Percentiles rank a stretch among this genome's conserved stretches.
Conservation (phyloP, 805 yeast species). For the Dipodascopsis uninucleata region DNA sequence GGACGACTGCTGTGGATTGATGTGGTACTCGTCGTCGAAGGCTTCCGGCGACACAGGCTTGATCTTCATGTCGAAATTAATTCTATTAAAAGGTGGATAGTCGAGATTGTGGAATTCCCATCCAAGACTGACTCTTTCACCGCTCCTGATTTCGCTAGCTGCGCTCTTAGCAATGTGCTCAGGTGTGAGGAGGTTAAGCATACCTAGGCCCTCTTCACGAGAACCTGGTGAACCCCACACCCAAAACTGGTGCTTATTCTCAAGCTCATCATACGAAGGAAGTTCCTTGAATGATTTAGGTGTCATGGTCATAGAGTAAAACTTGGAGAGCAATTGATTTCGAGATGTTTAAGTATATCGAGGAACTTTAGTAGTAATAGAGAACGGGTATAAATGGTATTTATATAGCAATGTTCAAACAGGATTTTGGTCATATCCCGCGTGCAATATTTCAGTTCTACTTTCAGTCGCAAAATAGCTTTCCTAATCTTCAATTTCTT, state of each 20-base stretch:
- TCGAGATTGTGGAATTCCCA: constrained; percentile 29
- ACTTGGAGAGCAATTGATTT: too few species aligned
- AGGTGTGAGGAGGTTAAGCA: constrained; percentile 30
- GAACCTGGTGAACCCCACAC: constrained; percentile 34
- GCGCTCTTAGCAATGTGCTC: constrained; percentile 29
- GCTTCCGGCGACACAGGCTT: constrained; percentile 17
- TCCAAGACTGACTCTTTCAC: constrained; percentile 29
- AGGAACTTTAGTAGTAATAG: too few species aligned
- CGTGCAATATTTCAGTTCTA: too few species aligned
- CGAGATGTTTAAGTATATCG: too few species aligned
- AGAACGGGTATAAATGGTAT: too few species aligned
- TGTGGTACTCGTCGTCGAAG: constrained; percentile 33
- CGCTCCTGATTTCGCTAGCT: constrained; percentile 28
- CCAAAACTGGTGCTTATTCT: constrained; percentile 32
- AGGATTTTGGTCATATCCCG: too few species aligned
- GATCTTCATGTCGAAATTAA: constrained; percentile 16
- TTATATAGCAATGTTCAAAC: too few species aligned
- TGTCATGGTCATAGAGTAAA: too few species aligned
- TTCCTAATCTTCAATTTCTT: too few species aligned
- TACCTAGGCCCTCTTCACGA: constrained; percentile 32
- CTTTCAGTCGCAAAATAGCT: too few species aligned
- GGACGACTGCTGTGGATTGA: constrained; percentile 36
- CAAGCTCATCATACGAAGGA: constrained; percentile 30
- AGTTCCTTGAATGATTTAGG: constrained; percentile 24
- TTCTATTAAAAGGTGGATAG: constrained; percentile 24